Percentiles rank a stretch among this genome's conserved stretches.
Evolutionary conservation across 345 rosid species (phyloP).

Genomic region (Aethionema arabicum): DNA sequence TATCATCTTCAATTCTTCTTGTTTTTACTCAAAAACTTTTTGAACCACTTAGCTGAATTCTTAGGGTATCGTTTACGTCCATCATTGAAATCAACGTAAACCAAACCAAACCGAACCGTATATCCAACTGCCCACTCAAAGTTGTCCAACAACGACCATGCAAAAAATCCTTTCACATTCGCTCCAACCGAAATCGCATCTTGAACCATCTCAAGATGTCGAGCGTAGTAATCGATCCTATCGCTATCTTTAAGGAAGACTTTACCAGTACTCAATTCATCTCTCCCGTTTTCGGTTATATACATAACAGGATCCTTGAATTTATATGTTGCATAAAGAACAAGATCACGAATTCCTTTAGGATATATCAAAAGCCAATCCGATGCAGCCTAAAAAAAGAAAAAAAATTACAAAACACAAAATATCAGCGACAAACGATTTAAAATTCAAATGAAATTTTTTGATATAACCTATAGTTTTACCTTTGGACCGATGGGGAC

Average conservation of each 20-base stretch:
- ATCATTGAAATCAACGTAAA: slow-evolving; percentile 41
- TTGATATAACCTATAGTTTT: no score
- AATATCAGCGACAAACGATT: no score
- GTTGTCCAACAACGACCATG: slow-evolving; percentile 48
- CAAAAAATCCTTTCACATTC: slow-evolving; percentile 43
- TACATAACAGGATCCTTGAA: slow-evolving; percentile 49
- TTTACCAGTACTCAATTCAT: slow-evolving; percentile 29
- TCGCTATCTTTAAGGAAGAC: slow-evolving; percentile 29
- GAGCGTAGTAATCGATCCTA: slow-evolving; percentile 38
- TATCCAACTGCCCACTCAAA: slow-evolving; percentile 48
- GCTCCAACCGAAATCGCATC: slow-evolving; percentile 45
- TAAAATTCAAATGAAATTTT: no score
- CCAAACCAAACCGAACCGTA: slow-evolving; percentile 41
- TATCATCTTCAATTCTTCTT: slow-evolving; percentile 22
- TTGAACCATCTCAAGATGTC: slow-evolving; percentile 40
- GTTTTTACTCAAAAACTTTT: slow-evolving; percentile 18
- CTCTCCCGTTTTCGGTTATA: slow-evolving; percentile 59
- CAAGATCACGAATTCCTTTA: slow-evolving; percentile 45
- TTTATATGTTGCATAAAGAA: slow-evolving; percentile 45
- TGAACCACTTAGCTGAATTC: slow-evolving; percentile 37
- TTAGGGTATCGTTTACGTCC: slow-evolving; percentile 39
- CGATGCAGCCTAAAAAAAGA: slow-evolving; percentile 42
- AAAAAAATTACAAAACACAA: neutral
- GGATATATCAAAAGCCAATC: slow-evolving; percentile 62
- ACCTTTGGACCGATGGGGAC: slow-evolving; percentile 46